These are phyloP conservation scores for Oxyria digyna DNA, from an alignment of 148 eudicot genomes.

Conservation along the genomic window DNA sequence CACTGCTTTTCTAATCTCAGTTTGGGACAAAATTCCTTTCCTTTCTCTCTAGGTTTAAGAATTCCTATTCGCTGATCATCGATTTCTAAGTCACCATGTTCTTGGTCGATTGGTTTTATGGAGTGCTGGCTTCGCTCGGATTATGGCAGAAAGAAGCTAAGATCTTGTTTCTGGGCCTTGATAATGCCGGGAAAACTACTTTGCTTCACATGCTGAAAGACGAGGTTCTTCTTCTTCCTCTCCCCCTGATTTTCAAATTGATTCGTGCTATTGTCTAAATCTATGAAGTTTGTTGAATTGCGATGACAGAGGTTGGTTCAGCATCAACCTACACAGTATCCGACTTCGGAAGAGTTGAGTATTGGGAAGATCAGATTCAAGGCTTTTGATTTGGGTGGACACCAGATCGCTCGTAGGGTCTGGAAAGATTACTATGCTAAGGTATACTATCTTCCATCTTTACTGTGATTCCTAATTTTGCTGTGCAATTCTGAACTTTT, in stretches of 20 bases:
- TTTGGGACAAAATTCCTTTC: not conserved
- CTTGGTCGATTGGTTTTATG: constrained; percentile 61
- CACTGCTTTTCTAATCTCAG: not conserved
- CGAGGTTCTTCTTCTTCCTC: constrained; percentile 27
- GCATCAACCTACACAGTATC: constrained; percentile 75
- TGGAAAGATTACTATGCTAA: constrained; percentile 86
- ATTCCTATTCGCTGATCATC: not conserved
- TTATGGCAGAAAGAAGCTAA: constrained; percentile 69
- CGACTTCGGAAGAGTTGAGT: constrained; percentile 68
- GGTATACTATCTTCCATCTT: constrained; percentile 17
- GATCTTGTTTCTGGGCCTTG: constrained; percentile 69
- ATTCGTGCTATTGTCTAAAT: not conserved
- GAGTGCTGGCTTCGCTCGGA: constrained; percentile 58
- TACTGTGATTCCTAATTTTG: not conserved
- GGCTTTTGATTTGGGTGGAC: constrained; percentile 81
- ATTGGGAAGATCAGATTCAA: constrained; percentile 71
- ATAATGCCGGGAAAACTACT: constrained; percentile 72
- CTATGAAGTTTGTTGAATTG: not conserved
- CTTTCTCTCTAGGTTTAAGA: not conserved
- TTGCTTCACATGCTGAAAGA: constrained; percentile 73
- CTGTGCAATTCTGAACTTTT: not conserved
- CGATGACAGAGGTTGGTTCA: constrained; percentile 53
- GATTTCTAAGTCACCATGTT: constrained; percentile 23
- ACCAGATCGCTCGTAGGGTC: constrained; percentile 73
- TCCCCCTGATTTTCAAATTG: not conserved